Percentiles rank a stretch among this genome's conserved stretches.
Evolutionary conservation across 2,329 filamentous ascomycete species (phyloP).

Genomic region (Shiraia sp.): DNA sequence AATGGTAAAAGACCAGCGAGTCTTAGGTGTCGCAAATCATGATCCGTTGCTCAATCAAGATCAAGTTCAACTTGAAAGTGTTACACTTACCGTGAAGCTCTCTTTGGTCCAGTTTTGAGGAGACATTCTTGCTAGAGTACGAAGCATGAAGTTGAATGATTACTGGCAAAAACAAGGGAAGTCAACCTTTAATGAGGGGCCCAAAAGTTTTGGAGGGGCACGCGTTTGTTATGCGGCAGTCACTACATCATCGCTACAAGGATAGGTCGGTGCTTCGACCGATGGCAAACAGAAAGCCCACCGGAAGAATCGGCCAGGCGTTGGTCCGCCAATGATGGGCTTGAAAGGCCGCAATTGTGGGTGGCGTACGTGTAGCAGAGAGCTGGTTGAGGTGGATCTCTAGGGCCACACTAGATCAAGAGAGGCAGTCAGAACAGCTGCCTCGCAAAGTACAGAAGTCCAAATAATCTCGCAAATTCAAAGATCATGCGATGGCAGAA

Average conservation of each 20-base stretch:
- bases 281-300: neutral
- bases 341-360: slow-evolving; percentile 3
- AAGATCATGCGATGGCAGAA: neutral
- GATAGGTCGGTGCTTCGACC: neutral
- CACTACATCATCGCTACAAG: slow-evolving; percentile 12
- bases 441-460: neutral
- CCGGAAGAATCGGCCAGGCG: slow-evolving; percentile 2
- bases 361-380: neutral
- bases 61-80: neutral
- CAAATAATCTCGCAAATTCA: neutral
- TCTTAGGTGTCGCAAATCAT: neutral
- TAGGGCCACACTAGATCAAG: slow-evolving; percentile 6
- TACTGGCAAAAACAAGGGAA: neutral
- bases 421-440: slow-evolving; percentile 13
- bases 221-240: slow-evolving; percentile 7
- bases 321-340: slow-evolving; percentile 4
- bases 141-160: slow-evolving; percentile 21
- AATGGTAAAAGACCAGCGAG: neutral
- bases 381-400: too few species aligned
- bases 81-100: slow-evolving; percentile 24
- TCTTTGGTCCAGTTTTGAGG: slow-evolving; percentile 45
- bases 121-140: slow-evolving; percentile 34
- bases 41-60: neutral
- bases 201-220: slow-evolving; percentile 4
- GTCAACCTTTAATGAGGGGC: neutral